phyloP scores from a whole-genome alignment of 2,329 filamentous ascomycete genomes.

The Myriosclerotinia scirpicola region DNA sequence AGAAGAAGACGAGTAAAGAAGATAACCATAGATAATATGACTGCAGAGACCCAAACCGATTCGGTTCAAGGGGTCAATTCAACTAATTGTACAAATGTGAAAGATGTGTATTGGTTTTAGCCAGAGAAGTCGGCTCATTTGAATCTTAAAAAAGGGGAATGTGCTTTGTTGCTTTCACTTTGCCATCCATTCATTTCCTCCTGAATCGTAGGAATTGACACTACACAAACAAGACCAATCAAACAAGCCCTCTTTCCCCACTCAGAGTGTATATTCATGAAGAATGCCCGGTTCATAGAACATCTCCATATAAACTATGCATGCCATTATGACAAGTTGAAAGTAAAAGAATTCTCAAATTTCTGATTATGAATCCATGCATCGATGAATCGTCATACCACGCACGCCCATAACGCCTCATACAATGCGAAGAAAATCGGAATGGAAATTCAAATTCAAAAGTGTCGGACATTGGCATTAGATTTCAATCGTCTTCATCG shows the following conservation, averaged over 20 bases:
- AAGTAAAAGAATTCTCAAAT: slow-evolving; percentile 12
- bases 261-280: slow-evolving; percentile 16
- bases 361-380: slow-evolving; percentile 9
- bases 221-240: neutral
- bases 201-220: neutral
- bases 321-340: slow-evolving; percentile 12
- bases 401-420: slow-evolving; percentile 18
- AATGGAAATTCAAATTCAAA: slow-evolving; percentile 19
- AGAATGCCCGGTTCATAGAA: neutral
- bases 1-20: no score
- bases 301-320: neutral
- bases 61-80: no score
- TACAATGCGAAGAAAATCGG: slow-evolving; percentile 18
- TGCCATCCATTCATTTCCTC: neutral
- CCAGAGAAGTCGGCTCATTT: no score
- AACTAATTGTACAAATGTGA: no score
- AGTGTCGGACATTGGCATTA: slow-evolving; percentile 27
- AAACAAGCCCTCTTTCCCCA: neutral
- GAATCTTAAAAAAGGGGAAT: no score
- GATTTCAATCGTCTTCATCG: slow-evolving; percentile 43
- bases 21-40: no score
- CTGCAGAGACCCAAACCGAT: no score
- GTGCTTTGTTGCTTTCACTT: no score
- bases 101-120: no score
- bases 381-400: slow-evolving; percentile 15